Evolutionary conservation across 2,329 filamentous ascomycete genomes (phyloP), one percentile per base, ranked within the genome.

Genomic region (Epichloe aotearoae): DNA sequence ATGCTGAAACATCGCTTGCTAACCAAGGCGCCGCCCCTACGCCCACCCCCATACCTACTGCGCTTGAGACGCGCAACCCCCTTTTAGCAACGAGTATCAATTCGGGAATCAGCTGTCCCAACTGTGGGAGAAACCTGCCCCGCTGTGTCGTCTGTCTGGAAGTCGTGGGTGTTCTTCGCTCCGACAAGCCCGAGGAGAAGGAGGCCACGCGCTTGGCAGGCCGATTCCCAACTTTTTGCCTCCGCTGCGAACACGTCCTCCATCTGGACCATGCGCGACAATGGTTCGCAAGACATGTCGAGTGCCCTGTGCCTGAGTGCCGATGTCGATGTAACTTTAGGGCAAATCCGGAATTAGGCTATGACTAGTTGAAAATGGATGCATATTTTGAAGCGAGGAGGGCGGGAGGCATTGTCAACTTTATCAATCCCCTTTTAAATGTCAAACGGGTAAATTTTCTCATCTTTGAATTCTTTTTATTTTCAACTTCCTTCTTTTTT

Each of bases 301-400:
- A 85, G 64, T 85, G 82, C 59, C 81, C 82, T 0, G 80, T 84
- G 47, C 80, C 82, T 1, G 82, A 84, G 64, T 86, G 82, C 59
- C 72, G 79, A 48, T 86, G 82, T 55, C 72, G 75, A 37, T 85
- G 81, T 61, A 81, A 79, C 59, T 79, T 79, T 53, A 69, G 73
- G 56, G 76, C 76, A 12, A 81, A 80, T 52, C 76, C 76, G 5
- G 78, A 82, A 65, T 59, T 82, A 57, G 73, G 69, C 52, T 81
- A 82, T 61, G 68, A 66, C 53, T 69, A 47, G 55, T 8, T 6
- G 1, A 39, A 26, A 11, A 15, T 33, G 19, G 14, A 14, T 11
- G 15, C 33, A 34, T 23, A 4, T 49, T 15, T 26, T 47, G 17
- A 14, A 17, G 40, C 11, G 30, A 30, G 3, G 30, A 30, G 30